These are phyloP conservation scores for Fusarium illudens DNA, from an alignment of 2,329 filamentous ascomycete genomes.

Conservation along the genomic window DNA sequence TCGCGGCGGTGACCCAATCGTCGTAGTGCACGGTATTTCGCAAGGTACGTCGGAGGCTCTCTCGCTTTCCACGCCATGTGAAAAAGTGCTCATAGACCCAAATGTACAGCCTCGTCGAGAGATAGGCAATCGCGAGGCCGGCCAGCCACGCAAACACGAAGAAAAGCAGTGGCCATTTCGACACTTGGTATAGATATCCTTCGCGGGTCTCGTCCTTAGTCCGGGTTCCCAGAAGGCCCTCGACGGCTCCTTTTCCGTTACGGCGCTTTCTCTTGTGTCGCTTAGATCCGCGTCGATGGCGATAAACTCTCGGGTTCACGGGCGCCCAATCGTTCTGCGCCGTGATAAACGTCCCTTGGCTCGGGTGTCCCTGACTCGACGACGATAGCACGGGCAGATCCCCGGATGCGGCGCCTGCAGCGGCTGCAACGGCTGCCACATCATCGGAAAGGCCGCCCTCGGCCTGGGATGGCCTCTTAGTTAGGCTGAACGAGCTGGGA, in stretches of 20 bases:
- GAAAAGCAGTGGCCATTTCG: conserved; percentile 91
- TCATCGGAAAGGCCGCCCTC: conserved; percentile 45
- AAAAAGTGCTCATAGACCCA: conserved; percentile 91
- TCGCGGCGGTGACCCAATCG: conserved; percentile 84
- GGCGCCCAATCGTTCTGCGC: conserved; percentile 97
- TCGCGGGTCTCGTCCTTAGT: conserved; percentile 93
- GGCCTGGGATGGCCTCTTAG: conserved; percentile 52
- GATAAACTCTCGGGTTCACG: conserved; percentile 73
- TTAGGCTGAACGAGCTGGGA: conserved; percentile 52
- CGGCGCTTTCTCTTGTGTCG: conserved; percentile 42
- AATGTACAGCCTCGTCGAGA: conserved; percentile 87
- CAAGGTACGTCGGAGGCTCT: conserved; percentile 75
- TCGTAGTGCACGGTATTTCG: conserved; percentile 76
- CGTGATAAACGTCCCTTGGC: conserved; percentile 72
- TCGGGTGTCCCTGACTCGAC: conserved; percentile 44
- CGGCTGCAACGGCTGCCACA: conserved; percentile 49
- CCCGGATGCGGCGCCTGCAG: conserved; percentile 51
- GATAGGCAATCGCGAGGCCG: conserved; percentile 75
- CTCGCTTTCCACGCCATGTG: conserved; percentile 84
- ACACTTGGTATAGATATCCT: conserved; percentile 85
- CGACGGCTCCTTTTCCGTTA: conserved; percentile 50
- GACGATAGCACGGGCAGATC: conserved; percentile 41
- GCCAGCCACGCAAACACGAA: conserved; percentile 83
- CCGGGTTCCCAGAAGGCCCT: conserved; percentile 60
- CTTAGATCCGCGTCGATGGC: conserved; percentile 50